phyloP scores from a whole-genome alignment of 495 filamentous ascomycete genomes.

The Podospora pseudopauciseta region DNA sequence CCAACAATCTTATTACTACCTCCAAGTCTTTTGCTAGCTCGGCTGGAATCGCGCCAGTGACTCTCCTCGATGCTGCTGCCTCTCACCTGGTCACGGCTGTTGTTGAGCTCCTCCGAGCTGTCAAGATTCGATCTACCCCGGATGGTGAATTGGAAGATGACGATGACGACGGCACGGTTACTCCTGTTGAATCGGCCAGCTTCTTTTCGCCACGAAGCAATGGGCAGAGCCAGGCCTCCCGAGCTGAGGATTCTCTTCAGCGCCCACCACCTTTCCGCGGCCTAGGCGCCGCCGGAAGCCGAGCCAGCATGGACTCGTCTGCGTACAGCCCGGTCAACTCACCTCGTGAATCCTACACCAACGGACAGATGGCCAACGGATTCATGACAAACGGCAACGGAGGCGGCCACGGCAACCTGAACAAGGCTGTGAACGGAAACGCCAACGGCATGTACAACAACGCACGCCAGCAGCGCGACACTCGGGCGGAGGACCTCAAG shows the following conservation, averaged over 20 bases:
- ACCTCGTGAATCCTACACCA: slow-evolving; percentile 47
- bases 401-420: slow-evolving; percentile 30
- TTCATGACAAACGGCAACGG: slow-evolving; percentile 30
- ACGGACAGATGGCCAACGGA: slow-evolving; percentile 33
- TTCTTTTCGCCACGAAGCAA: slow-evolving; percentile 51
- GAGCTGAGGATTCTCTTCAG: slow-evolving; percentile 36
- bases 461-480: slow-evolving; percentile 32
- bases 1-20: slow-evolving; percentile 93
- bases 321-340: slow-evolving; percentile 54
- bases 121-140: slow-evolving; percentile 77
- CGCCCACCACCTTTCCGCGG: slow-evolving; percentile 50
- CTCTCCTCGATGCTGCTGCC: slow-evolving; percentile 89
- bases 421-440: slow-evolving; percentile 12
- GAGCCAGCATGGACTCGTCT: slow-evolving; percentile 49
- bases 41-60: slow-evolving; percentile 87
- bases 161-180: slow-evolving; percentile 54
- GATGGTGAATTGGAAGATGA: slow-evolving; percentile 73
- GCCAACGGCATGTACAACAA: slow-evolving; percentile 21
- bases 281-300: slow-evolving; percentile 34
- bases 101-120: slow-evolving; percentile 75
- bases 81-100: slow-evolving; percentile 82
- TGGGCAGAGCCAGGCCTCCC: slow-evolving; percentile 32
- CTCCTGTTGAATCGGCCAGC: slow-evolving; percentile 49
- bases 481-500: slow-evolving; percentile 67
- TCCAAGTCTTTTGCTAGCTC: slow-evolving; percentile 82